Conservation (phyloP, 805 yeast genomes). For the Nakazawaea ambrosiae region DNA sequence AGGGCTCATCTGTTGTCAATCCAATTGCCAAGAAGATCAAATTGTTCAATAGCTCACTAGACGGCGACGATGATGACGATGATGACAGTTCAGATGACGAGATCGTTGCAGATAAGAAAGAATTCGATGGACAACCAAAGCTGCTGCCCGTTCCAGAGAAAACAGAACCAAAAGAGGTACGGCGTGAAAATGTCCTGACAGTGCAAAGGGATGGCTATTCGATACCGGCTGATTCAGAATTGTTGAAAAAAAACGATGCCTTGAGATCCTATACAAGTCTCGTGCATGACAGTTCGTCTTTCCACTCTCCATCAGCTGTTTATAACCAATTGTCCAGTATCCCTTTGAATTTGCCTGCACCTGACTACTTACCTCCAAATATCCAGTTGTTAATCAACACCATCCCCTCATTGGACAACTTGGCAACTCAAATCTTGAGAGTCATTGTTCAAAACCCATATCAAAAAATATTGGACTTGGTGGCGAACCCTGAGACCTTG, state of each 20-base stretch:
- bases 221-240: constrained; percentile 27
- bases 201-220: constrained; percentile 1
- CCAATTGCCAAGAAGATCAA: constrained; percentile 8
- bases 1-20: background rate
- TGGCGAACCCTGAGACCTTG: constrained; percentile 57
- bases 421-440: constrained; percentile 74
- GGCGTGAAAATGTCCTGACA: background rate
- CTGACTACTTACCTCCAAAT: constrained; percentile 49
- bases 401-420: constrained; percentile 71
- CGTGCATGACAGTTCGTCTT: constrained; percentile 10
- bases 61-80: constrained; percentile 5
- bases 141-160: too few relatives aligned
- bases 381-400: constrained; percentile 61
- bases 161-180: background rate
- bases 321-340: constrained; percentile 53
- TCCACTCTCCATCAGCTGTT: constrained; percentile 14
- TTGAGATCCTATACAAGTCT: constrained; percentile 10
- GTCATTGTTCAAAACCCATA: constrained; percentile 68
- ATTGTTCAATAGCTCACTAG: constrained; percentile 4
- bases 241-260: constrained; percentile 19
- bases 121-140: background rate
- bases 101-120: background rate
- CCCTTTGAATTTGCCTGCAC: constrained; percentile 52
- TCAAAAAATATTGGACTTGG: constrained; percentile 65
- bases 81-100: constrained; percentile 1